Conservation (phyloP, 2,329 filamentous ascomycete genomes). For the Pseudocercospora pini-densiflorae region DNA sequence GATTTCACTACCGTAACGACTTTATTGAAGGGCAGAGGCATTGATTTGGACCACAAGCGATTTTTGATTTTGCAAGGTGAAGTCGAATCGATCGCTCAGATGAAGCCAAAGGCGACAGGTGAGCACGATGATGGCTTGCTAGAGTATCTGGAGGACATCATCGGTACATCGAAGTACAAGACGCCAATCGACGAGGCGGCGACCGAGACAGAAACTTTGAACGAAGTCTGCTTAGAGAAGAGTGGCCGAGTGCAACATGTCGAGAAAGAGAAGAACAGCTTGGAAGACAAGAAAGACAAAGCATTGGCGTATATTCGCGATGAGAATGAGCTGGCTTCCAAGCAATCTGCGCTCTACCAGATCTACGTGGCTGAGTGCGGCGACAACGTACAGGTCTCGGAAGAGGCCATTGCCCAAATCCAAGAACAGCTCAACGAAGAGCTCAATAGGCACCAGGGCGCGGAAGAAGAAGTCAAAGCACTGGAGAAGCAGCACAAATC, state of each 20-base stretch:
- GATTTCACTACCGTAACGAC: conserved; percentile 92
- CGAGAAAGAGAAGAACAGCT: conserved; percentile 90
- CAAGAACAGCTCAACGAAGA: conserved; percentile 85
- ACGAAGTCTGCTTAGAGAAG: conserved; percentile 95
- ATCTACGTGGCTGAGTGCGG: conserved; percentile 86
- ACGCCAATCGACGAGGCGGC: conserved; percentile 94
- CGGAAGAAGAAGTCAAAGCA: conserved; percentile 86
- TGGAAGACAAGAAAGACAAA: conserved; percentile 97
- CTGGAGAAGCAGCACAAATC: conserved; percentile 83
- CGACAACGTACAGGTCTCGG: conserved; percentile 84
- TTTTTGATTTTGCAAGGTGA: conserved; percentile 97
- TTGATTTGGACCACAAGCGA: conserved; percentile 96
- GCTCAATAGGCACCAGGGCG: conserved; percentile 88
- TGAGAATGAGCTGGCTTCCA: conserved; percentile 88
- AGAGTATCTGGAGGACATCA: conserved; percentile 98
- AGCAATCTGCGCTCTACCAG: conserved; percentile 91
- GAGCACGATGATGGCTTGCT: conserved; percentile 96
- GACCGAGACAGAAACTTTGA: conserved; percentile 85
- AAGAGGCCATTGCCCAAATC: conserved; percentile 90
- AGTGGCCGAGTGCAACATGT: conserved; percentile 94
- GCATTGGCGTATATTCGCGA: conserved; percentile 86
- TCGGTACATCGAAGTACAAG: conserved; percentile 98
- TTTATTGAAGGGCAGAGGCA: conserved; percentile 81
- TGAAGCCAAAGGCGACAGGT: conserved; percentile 94
- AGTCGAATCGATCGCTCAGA: conserved; percentile 97